phyloP scores from a whole-genome alignment of 352 stramenopile genomes.

The Phytophthora syringae region DNA sequence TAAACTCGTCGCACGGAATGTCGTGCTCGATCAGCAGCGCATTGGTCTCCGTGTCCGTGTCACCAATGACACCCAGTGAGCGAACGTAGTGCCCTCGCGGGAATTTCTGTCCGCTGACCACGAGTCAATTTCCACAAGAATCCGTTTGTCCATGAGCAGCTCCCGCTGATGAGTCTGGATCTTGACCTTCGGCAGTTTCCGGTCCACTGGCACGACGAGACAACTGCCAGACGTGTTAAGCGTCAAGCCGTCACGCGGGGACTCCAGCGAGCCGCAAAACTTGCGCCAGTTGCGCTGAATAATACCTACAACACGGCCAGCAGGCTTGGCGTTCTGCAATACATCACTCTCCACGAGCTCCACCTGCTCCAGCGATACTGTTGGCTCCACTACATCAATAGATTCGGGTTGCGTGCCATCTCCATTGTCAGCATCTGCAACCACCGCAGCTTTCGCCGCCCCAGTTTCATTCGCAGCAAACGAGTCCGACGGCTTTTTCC shows the following conservation, averaged over 20 bases:
- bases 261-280: constrained; percentile 94
- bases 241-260: constrained; percentile 51
- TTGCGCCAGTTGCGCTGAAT: constrained; percentile 94
- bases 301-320: constrained; percentile 88
- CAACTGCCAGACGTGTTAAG: constrained; percentile 56
- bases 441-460: constrained; percentile 46
- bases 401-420: constrained; percentile 32
- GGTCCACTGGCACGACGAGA: constrained; percentile 86
- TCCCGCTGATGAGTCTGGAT: constrained; percentile 93
- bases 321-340: constrained; percentile 64
- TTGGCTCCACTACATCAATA: constrained; percentile 64
- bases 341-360: constrained; percentile 61
- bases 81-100: too few species aligned
- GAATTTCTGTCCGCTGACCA: constrained; percentile 91
- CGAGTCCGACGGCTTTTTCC: constrained; percentile 77
- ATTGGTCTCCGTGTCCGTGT: constrained; percentile 96
- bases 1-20: constrained; percentile 91
- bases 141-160: constrained; percentile 92
- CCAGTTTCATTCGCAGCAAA: too few species aligned
- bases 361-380: constrained; percentile 61
- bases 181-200: constrained; percentile 93
- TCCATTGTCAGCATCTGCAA: constrained; percentile 51
- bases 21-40: constrained; percentile 97
- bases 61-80: constrained; percentile 94
- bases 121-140: constrained; percentile 95